Base-by-base conservation (phyloP, 176 grass and related monocot genomes). In the Calamus simplicifolius region DNA sequence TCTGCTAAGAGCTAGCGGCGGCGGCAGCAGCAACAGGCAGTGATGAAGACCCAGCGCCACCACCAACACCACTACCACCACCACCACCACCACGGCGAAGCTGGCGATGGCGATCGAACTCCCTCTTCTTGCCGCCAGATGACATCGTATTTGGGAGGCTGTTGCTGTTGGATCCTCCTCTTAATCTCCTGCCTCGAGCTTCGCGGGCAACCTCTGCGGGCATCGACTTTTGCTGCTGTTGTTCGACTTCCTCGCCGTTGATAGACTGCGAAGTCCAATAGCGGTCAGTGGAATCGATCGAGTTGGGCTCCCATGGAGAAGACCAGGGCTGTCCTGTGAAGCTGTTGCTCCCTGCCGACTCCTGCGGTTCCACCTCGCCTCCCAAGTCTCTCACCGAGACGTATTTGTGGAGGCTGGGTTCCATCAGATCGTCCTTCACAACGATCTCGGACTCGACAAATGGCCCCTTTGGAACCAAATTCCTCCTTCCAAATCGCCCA, bases 311-410 rank as follows among this genome's bases (percentile, higher is more conserved):
- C 87, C 87, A 92, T 1, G 93, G 57, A 10, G 73, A 81, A 29
- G 83, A 73, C 82, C 79, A 89, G 18, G 79, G 71, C 53, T 85
- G 79, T 27, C 83, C 81, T 18, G 66, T 72, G 48, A 97, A 79
- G 75, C 81, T 91, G 65, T 97, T 97, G 81, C 92, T 97, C 51
- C 92, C 92, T 0, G 92, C 87, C 0, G 92, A 91, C 48, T 97
- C 92, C 60, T 85, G 83, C 4, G 81, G 87, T 75, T 91, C 92
- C 0, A 72, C 6, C 19, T 85, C 92, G 6, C 65, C 30, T 3
- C 79, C 63, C 50, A 78, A 53, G 51, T 88, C 87, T 35, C 87
- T 82, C 26, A 98, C 84, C 0, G 93, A 85, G 21, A 98, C 84
- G 65, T 98, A 98, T 67, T 76, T 92, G 74, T 92, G 93, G 49